A percentile compares a stretch with the other conserved stretches of the same genome.
Conservation (phyloP, 768 basidiomycete species). For the Auricularia cornea region DNA sequence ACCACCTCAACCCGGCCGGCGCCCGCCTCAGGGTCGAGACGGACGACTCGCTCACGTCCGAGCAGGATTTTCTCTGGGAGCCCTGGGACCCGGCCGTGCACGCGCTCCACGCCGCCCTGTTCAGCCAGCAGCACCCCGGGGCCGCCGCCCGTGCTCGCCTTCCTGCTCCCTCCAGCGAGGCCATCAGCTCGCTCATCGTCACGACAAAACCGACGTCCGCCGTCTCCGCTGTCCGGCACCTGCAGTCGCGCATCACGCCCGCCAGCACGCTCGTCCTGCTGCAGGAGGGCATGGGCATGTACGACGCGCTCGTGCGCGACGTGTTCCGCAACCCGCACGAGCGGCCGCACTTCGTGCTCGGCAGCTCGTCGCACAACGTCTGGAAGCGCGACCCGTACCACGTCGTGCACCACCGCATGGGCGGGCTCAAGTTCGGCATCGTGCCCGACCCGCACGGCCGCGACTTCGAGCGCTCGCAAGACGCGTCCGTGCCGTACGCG, state of each 20-base stretch:
- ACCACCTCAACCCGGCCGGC: slow-evolving; percentile 23
- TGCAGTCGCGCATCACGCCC: slow-evolving; percentile 55
- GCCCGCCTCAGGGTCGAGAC: slow-evolving; percentile 40
- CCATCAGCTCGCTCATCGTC: slow-evolving; percentile 74
- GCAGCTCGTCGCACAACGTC: slow-evolving; percentile 74
- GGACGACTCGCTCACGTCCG: slow-evolving; percentile 35
- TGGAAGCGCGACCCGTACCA: slow-evolving; percentile 44
- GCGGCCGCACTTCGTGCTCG: slow-evolving; percentile 81
- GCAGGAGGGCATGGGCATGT: slow-evolving; percentile 91
- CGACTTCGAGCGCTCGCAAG: slow-evolving; percentile 51
- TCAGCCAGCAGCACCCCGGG: slow-evolving; percentile 13
- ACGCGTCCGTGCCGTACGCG: slow-evolving; percentile 23
- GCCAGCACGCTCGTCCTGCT: slow-evolving; percentile 83
- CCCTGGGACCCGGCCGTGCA: slow-evolving; percentile 7
- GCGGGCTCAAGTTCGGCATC: slow-evolving; percentile 70
- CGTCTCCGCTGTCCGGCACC: slow-evolving; percentile 42
- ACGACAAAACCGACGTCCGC: slow-evolving; percentile 72
- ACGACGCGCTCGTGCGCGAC: slow-evolving; percentile 59
- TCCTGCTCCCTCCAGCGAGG: slow-evolving; percentile 6
- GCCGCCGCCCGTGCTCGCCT: slow-evolving; percentile 1
- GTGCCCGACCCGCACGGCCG: slow-evolving; percentile 57
- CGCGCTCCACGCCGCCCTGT: slow-evolving; percentile 5
- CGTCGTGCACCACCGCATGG: slow-evolving; percentile 63
- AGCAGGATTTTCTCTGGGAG: slow-evolving; percentile 43
- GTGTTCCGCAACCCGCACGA: slow-evolving; percentile 64